These are phyloP conservation scores for Blastomyces silverae DNA, from an alignment of 2,329 filamentous ascomycete species.

Conservation along the genomic window DNA sequence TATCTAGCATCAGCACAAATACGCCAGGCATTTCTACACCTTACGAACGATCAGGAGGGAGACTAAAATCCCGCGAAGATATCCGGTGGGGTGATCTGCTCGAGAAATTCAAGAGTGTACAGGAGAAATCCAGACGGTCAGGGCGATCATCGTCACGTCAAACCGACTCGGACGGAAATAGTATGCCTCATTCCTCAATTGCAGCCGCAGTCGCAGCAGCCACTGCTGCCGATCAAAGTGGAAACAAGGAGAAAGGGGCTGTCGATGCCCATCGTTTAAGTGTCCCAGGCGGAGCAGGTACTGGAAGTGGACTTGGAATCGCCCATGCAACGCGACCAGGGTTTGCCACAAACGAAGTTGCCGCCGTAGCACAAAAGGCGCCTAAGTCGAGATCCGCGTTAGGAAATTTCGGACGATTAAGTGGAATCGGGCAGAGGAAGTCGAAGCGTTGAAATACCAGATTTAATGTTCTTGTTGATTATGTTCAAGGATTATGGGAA, in stretches of 20 bases:
- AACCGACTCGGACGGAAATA: conserved; percentile 47
- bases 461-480: background rate
- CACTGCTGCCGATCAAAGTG: conserved; percentile 25
- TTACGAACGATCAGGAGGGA: conserved; percentile 57
- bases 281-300: conserved; percentile 30
- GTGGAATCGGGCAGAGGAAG: conserved; percentile 62
- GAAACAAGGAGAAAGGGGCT: conserved; percentile 28
- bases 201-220: conserved; percentile 30
- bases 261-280: background rate
- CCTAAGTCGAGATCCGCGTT: conserved; percentile 56
- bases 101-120: conserved; percentile 87
- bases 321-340: background rate
- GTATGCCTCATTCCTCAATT: conserved; percentile 34
- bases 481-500: background rate
- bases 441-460: conserved; percentile 31
- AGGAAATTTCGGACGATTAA: conserved; percentile 63
- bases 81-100: conserved; percentile 90
- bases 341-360: conserved; percentile 28
- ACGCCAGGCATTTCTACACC: conserved; percentile 32
- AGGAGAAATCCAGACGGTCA: conserved; percentile 71
- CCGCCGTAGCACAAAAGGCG: conserved; percentile 21
- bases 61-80: conserved; percentile 76
- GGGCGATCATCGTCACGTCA: conserved; percentile 49
- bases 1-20: conserved; percentile 1
- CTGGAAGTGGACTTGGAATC: conserved; percentile 22